Base-by-base conservation (phyloP, 139 green algal genomes). In the Chlorella sp. region DNA sequence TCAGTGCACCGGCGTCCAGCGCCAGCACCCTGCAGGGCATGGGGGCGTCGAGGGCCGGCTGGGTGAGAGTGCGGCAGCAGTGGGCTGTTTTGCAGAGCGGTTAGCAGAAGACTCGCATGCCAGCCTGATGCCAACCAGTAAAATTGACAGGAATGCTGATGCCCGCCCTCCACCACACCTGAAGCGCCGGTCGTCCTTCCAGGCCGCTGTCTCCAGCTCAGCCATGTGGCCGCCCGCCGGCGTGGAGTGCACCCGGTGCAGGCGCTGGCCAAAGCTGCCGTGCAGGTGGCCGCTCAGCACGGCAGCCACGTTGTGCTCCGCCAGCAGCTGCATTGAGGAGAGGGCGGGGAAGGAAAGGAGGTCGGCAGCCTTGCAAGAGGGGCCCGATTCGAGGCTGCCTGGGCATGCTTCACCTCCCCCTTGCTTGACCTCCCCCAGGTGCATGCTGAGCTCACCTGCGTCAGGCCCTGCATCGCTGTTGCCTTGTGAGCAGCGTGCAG, bases 231-330 rank as follows among this genome's bases (percentile, higher is more conserved):
- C 87, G 68, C 72, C 64, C 36, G 23, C 69, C 74, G 63, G 57
- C 5, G 82, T 80, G 23, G 39, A 25, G 74, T 94, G 88, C 78
- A 92, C 21, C 2, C 85, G 84, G 78, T 95, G 91, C 56, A 95
- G 87, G 21, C 79, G 88, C 41, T 90, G 73, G 2, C 93, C 90
- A 87, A 96, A 96, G 23, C 80, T 83, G 71, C 67, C 67, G 76
- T 96, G 93, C 65, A 96, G 87, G 89, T 96, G 93, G 26, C 93
- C 93, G 62, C 44, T 88, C 21, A 96, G 30, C 71, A 93, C 94
- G 3, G 89, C 86, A 18, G 86, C 62, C 26, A 88, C 86, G 64
- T 78, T 78, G 73, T 78, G 41, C 28, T 76, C 39, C 9, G 78
- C 78, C 68, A 88, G 55, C 16, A 83, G 51, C 75, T 82, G 75